Conservation (phyloP, 1,284 basidiomycete genomes). For the Leccinum proliferum region DNA sequence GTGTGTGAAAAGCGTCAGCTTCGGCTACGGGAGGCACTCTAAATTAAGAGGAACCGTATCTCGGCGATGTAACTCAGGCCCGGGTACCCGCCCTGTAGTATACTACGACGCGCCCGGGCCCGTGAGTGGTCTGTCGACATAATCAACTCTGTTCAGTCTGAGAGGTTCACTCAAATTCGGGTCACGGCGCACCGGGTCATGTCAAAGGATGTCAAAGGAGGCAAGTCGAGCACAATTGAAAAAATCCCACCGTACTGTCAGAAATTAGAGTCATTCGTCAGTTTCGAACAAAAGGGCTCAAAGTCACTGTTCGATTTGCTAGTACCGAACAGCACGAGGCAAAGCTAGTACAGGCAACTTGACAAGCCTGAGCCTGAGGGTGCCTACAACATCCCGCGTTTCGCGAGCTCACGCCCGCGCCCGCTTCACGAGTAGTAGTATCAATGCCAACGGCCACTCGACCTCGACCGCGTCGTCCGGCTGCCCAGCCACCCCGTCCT, state of each 20-base stretch:
- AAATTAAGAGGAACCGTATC: too few relatives aligned
- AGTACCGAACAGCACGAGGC: neutral
- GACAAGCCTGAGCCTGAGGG: neutral
- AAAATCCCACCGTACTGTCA: neutral
- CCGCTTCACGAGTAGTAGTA: conserved; percentile 43
- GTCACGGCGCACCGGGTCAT: neutral
- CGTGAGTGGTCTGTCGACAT: too few relatives aligned
- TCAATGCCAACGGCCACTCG: conserved; percentile 72
- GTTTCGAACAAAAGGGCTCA: neutral
- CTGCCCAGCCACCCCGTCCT: conserved; percentile 29
- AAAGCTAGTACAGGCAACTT: neutral
- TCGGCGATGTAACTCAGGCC: too few relatives aligned
- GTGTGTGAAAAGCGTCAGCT: neutral
- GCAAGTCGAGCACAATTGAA: neutral
- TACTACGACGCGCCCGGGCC: too few relatives aligned
- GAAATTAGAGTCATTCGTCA: neutral
- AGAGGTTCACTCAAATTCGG: too few relatives aligned
- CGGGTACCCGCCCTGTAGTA: too few relatives aligned
- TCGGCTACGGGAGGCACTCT: neutral
- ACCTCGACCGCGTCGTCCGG: conserved; percentile 49
- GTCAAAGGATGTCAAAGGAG: neutral
- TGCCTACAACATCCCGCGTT: neutral
- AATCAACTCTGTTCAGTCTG: too few relatives aligned
- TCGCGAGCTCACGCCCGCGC: conserved; percentile 18
- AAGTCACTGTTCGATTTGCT: neutral